A percentile compares a stretch with the other conserved stretches of the same genome.
These are phyloP conservation scores for Colletotrichum siamense DNA, from an alignment of 2,329 filamentous ascomycete species.

Conservation along the genomic window DNA sequence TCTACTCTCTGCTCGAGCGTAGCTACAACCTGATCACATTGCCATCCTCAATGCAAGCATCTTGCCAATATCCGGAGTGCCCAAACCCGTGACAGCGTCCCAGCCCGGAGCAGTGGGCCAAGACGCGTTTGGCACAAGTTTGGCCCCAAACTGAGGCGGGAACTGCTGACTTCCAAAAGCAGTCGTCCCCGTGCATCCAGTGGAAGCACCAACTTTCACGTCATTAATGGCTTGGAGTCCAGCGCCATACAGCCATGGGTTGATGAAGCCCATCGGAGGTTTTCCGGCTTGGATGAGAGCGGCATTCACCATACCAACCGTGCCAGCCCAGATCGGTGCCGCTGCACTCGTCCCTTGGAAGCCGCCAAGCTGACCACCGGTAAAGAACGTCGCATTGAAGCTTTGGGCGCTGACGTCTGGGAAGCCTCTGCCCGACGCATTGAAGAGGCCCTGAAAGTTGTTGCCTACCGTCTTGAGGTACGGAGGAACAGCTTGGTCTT, in stretches of 20 bases:
- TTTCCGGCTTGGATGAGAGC: slow-evolving; percentile 59
- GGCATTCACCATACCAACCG: slow-evolving; percentile 70
- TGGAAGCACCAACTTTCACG: slow-evolving; percentile 37
- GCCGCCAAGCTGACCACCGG: slow-evolving; percentile 25
- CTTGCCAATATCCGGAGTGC: slow-evolving; percentile 48
- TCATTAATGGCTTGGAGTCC: slow-evolving; percentile 37
- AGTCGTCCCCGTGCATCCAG: slow-evolving; percentile 35
- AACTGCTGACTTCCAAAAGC: neutral
- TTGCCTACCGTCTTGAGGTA: slow-evolving; percentile 48
- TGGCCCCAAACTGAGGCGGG: slow-evolving; percentile 27
- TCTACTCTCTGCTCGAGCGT: neutral
- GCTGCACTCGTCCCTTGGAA: slow-evolving; percentile 49
- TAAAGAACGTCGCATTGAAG: slow-evolving; percentile 26
- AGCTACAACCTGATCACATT: neutral
- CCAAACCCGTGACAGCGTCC: slow-evolving; percentile 46
- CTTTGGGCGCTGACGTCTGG: slow-evolving; percentile 62
- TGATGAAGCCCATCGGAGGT: slow-evolving; percentile 63
- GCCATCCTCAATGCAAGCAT: slow-evolving; percentile 26
- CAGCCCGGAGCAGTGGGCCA: slow-evolving; percentile 36
- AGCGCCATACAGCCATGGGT: slow-evolving; percentile 62
- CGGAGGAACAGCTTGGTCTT: slow-evolving; percentile 48
- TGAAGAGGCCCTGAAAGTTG: slow-evolving; percentile 53
- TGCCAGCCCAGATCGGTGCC: slow-evolving; percentile 64
- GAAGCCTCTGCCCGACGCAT: slow-evolving; percentile 57
- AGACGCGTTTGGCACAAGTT: slow-evolving; percentile 30